A percentile compares a stretch with the other conserved stretches of the same genome.
phyloP scores from a whole-genome alignment of 140 eudicot genomes.

The Anethum foeniculum region DNA sequence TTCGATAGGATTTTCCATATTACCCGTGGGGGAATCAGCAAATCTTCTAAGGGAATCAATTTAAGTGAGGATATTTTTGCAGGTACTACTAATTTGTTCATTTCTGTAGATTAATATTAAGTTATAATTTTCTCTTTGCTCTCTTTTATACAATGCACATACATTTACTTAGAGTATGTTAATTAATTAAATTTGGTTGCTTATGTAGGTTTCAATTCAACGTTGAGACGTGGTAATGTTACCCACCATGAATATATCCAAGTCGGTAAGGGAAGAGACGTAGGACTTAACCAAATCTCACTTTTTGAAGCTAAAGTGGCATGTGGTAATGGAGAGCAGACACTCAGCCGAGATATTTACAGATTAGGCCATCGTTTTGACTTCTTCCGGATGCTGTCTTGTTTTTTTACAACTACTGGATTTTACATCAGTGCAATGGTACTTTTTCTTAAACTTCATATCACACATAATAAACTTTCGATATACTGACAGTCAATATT shows the following conservation, averaged over 20 bases:
- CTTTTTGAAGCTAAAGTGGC: constrained; percentile 99
- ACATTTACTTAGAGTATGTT: not conserved
- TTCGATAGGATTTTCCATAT: constrained; percentile 92
- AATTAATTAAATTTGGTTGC: not conserved
- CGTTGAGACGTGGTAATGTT: constrained; percentile 85
- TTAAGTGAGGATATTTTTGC: constrained; percentile 97
- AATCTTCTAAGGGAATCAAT: constrained; percentile 91
- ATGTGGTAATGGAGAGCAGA: constrained; percentile 99
- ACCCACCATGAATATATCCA: constrained; percentile 99
- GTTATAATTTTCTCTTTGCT: constrained; percentile 8
- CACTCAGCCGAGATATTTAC: constrained; percentile 95
- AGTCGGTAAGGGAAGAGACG: constrained; percentile 98
- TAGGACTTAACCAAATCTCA: constrained; percentile 97
- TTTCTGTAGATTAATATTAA: constrained; percentile 17
- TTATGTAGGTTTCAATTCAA: constrained; percentile 81
- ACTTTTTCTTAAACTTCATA: constrained; percentile 4
- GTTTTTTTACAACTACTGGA: constrained; percentile 49
- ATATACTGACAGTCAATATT: not conserved
- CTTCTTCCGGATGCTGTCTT: constrained; percentile 82
- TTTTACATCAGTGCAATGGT: constrained; percentile 96
- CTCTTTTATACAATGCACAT: not conserved
- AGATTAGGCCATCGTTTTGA: constrained; percentile 99
- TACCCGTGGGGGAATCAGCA: constrained; percentile 99
- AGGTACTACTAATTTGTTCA: constrained; percentile 40
- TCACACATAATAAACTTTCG: not conserved